phyloP scores from a whole-genome alignment of 2,329 filamentous ascomycete species.

The Aphanoascus verrucosus region DNA sequence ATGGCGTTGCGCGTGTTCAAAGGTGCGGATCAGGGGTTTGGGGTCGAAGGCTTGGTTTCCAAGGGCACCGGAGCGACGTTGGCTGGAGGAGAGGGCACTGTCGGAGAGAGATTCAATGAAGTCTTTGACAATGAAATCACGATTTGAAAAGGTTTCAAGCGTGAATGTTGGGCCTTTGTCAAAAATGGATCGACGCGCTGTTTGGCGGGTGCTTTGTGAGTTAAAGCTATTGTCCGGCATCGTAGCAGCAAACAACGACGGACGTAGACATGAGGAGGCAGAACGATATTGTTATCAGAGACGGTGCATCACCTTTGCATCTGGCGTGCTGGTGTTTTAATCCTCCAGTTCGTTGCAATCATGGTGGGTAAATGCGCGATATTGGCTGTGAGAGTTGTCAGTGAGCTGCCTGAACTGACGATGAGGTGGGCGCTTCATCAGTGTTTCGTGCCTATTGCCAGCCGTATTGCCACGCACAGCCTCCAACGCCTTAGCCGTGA shows the following conservation, averaged over 20 bases:
- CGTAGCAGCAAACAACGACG: constrained; percentile 17
- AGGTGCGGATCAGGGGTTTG: constrained; percentile 90
- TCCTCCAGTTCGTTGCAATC: neutral
- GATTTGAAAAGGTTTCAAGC: constrained; percentile 75
- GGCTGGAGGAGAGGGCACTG: constrained; percentile 58
- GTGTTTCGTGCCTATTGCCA: neutral
- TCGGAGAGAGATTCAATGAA: constrained; percentile 92
- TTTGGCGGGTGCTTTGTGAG: constrained; percentile 9
- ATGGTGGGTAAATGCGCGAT: neutral
- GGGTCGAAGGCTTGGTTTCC: constrained; percentile 63
- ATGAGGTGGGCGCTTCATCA: neutral
- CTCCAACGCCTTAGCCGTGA: neutral
- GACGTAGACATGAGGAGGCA: constrained; percentile 11
- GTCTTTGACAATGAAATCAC: constrained; percentile 96
- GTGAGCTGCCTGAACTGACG: neutral
- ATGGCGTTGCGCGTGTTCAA: constrained; percentile 58
- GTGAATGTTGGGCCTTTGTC: constrained; percentile 72
- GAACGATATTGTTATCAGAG: neutral
- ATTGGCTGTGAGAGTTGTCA: neutral
- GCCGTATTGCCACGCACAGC: constrained; percentile 5
- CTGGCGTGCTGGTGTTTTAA: neutral
- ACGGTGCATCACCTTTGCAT: constrained; percentile 4
- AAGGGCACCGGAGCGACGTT: constrained; percentile 61
- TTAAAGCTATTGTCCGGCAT: constrained; percentile 28
- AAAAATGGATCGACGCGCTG: constrained; percentile 51